Percentiles rank a stretch among this genome's conserved stretches.
phyloP scores from a whole-genome alignment of 176 grass and related monocot genomes.

The Cenchrus purpureus region DNA sequence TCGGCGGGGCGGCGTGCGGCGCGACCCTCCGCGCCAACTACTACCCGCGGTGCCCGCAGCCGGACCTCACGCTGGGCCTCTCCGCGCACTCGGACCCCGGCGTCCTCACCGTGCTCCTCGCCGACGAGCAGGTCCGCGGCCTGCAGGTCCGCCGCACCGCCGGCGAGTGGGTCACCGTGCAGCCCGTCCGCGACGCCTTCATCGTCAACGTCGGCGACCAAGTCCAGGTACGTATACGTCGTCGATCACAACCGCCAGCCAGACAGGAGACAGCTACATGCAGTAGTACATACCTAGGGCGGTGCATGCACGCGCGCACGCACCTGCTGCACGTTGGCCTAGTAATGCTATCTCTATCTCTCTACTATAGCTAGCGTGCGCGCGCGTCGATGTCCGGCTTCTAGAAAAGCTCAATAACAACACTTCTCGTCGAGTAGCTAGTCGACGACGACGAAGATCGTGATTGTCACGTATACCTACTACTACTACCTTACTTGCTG shows the following conservation, averaged over 20 bases:
- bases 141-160: conserved; percentile 72
- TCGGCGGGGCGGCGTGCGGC: conserved; percentile 62
- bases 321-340: neutral
- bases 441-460: neutral
- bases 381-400: neutral
- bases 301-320: neutral
- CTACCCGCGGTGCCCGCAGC: conserved; percentile 94
- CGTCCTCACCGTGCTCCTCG: conserved; percentile 72
- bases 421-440: neutral
- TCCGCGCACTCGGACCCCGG: conserved; percentile 89
- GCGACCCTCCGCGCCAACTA: conserved; percentile 77
- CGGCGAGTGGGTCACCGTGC: conserved; percentile 77
- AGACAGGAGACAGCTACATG: neutral
- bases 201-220: conserved; percentile 94
- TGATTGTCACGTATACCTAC: conserved; percentile 10
- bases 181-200: conserved; percentile 63
- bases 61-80: conserved; percentile 88
- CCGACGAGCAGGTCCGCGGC: conserved; percentile 75
- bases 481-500: neutral
- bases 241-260: too few relatives aligned
- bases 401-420: neutral
- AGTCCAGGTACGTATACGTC: conserved; percentile 54
- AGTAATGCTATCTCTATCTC: neutral
- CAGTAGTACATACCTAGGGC: neutral
- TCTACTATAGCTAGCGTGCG: neutral